A percentile compares a stretch with the other conserved stretches of the same genome.
Conservation (phyloP, 2,329 filamentous ascomycete species). For the Chrysoporthe deuterocubensis region DNA sequence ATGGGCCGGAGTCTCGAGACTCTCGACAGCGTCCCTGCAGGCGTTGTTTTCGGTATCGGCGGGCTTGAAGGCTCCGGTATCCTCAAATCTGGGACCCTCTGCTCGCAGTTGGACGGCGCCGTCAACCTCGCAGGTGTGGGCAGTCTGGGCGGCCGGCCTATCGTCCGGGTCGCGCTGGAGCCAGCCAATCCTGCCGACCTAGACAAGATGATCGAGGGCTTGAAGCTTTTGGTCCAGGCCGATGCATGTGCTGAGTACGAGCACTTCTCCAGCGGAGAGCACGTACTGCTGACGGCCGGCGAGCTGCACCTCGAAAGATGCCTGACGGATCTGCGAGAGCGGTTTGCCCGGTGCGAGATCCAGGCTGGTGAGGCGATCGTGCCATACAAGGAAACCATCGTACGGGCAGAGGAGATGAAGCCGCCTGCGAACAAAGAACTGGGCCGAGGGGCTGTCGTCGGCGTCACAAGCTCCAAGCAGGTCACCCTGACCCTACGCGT, state of each 20-base stretch:
- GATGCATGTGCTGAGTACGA: slow-evolving; percentile 97
- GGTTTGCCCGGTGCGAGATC: slow-evolving; percentile 93
- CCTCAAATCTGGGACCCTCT: slow-evolving; percentile 94
- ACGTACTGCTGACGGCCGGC: slow-evolving; percentile 91
- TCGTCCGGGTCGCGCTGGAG: slow-evolving; percentile 94
- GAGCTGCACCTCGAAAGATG: slow-evolving; percentile 94
- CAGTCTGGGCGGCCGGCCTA: slow-evolving; percentile 78
- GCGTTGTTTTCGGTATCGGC: slow-evolving; percentile 92
- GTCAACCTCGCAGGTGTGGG: slow-evolving; percentile 89
- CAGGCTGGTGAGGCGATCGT: slow-evolving; percentile 94
- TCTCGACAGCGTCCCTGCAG: slow-evolving; percentile 83
- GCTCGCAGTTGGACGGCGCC: slow-evolving; percentile 82
- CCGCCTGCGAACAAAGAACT: slow-evolving; percentile 83
- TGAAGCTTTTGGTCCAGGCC: slow-evolving; percentile 87
- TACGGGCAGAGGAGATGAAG: slow-evolving; percentile 88
- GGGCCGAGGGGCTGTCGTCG: slow-evolving; percentile 78
- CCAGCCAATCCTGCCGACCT: slow-evolving; percentile 88
- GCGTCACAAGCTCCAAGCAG: slow-evolving; percentile 82
- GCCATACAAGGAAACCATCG: slow-evolving; percentile 91
- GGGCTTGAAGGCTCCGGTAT: slow-evolving; percentile 85
- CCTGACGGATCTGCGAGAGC: slow-evolving; percentile 87
- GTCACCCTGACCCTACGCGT: slow-evolving; percentile 78
- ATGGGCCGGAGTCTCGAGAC: slow-evolving; percentile 92
- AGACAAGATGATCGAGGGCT: slow-evolving; percentile 90
- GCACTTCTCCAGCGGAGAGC: slow-evolving; percentile 88